Base-by-base conservation (phyloP, 2,329 filamentous ascomycete genomes). In the Colletotrichum tamarilloi region DNA sequence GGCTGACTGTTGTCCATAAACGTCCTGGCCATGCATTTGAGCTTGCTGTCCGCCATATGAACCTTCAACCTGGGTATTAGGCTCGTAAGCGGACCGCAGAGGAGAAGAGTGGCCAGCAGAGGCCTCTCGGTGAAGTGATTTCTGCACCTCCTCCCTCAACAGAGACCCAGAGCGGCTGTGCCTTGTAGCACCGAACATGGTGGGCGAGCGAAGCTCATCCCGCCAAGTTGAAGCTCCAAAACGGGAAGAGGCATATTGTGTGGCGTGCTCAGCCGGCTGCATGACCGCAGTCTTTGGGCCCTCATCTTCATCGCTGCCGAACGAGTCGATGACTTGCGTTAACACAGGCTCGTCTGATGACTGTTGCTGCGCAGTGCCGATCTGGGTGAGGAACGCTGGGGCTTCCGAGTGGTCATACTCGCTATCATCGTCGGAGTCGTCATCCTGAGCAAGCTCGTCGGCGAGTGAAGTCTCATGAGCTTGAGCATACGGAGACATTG, bases 351-450 rank as follows among this genome's bases (percentile, higher is more conserved):
- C 58, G 49, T 22, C 5, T 16, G 30, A 49, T 14, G 42, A 49
- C 3, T n/a, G 42, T 19, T 30, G 28, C 30, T 72, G 72, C 38
- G 62, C n/a, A 5, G 46, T 16, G 46, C 49, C 52, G 46, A 65
- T 56, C 12, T 70, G 70, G 22, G 70, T 66, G 2, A 73, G 49
- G 67, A 73, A 70, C 5, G 70, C 53, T 1, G 70, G 67, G 3
- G 55, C 59, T 19, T 32, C 22, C 1, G 66, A 42, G 19, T 53
- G 62, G 8, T 57, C 49, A 12, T 66, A 75, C 22, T 75, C 73
- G 28, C 60, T 24, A 16, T 46, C 74, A 14, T 69, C 69, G 14
- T 73, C 62, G 4, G 76, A 78, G 42, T 80, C 77, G 6, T 75
- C 70, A 26, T 73, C 72, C 28, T 59, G 62, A 12, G 53, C 49